Percentiles rank a stretch among this genome's conserved stretches.
These are phyloP conservation scores for Asparagopsis taxiformis DNA, from an alignment of 31 red algal species.

Conservation along the genomic window DNA sequence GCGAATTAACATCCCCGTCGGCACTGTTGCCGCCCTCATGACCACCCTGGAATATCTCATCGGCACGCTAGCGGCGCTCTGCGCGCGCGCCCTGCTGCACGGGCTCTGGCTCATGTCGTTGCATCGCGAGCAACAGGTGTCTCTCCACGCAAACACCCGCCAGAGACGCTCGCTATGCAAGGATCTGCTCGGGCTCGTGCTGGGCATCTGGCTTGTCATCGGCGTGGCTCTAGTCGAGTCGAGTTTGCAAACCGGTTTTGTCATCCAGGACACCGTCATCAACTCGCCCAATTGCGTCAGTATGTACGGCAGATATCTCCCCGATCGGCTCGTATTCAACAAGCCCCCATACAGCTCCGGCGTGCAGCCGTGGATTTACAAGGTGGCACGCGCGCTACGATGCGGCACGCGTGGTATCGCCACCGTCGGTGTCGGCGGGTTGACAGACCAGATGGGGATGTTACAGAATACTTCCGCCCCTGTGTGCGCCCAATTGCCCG, in stretches of 20 bases:
- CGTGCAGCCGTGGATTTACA: conserved; percentile 5
- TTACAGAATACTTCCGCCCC: conserved; percentile 9
- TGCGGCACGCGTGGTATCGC: conserved; percentile 5
- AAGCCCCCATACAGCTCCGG: conserved; percentile 9
- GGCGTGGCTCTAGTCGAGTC: conserved; percentile 2
- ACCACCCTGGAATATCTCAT: neutral
- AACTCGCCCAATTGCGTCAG: neutral
- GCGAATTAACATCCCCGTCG: conserved; percentile 4
- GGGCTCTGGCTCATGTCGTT: neutral
- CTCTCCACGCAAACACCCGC: neutral
- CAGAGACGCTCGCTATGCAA: neutral
- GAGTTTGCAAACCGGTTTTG: neutral
- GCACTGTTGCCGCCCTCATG: neutral
- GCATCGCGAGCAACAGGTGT: neutral
- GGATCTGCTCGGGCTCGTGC: neutral
- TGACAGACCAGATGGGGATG: neutral
- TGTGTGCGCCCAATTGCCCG: neutral
- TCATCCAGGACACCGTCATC: neutral
- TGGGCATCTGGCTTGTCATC: neutral
- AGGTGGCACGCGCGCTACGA: neutral
- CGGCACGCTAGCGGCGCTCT: neutral
- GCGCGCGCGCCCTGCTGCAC: neutral
- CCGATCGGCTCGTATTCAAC: neutral
- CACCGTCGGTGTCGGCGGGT: conserved; percentile 4
- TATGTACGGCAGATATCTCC: conserved; percentile 2